These are phyloP conservation scores for Xylariaceae sp. DNA, from an alignment of 2,329 filamentous ascomycete genomes.

Conservation along the genomic window DNA sequence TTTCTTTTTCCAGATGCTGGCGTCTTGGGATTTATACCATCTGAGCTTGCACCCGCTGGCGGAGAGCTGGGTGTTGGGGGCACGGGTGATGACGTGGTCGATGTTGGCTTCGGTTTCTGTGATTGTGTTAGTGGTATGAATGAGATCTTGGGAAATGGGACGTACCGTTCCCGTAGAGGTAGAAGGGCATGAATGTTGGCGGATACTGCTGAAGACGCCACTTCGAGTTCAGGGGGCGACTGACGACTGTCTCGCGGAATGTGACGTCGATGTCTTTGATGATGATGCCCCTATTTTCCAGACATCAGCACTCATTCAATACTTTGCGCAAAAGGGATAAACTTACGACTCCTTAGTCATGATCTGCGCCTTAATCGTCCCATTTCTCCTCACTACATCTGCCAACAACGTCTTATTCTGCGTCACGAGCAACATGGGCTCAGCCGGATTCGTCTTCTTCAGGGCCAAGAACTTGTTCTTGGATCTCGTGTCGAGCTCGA, in stretches of 20 bases:
- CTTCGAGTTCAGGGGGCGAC: slow-evolving; percentile 35
- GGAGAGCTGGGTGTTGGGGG: slow-evolving; percentile 38
- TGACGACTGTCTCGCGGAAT: slow-evolving; percentile 28
- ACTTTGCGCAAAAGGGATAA: too few species aligned
- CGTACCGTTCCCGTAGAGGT: slow-evolving; percentile 37
- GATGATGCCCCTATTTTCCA: slow-evolving; percentile 19
- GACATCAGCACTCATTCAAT: slow-evolving; percentile 4
- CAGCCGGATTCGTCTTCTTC: slow-evolving; percentile 25
- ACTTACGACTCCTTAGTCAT: slow-evolving; percentile 30
- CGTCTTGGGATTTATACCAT: slow-evolving; percentile 14
- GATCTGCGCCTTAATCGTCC: slow-evolving; percentile 28
- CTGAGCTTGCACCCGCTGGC: slow-evolving; percentile 25
- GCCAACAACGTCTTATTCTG: slow-evolving; percentile 25
- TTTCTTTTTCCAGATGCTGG: slow-evolving; percentile 13
- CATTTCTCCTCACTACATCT: slow-evolving; percentile 21
- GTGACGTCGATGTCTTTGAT: slow-evolving; percentile 25
- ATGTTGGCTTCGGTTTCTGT: slow-evolving; percentile 34
- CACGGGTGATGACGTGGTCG: slow-evolving; percentile 39
- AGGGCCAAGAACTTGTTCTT: slow-evolving; percentile 24
- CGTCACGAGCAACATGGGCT: slow-evolving; percentile 29
- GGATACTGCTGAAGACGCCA: slow-evolving; percentile 36
- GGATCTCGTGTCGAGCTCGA: slow-evolving; percentile 23
- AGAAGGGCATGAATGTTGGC: slow-evolving; percentile 37
- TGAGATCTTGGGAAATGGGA: neutral
- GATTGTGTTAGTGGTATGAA: neutral